These are phyloP conservation scores for Calonectria leucothoes DNA, from an alignment of 2,329 filamentous ascomycete genomes.

Conservation along the genomic window DNA sequence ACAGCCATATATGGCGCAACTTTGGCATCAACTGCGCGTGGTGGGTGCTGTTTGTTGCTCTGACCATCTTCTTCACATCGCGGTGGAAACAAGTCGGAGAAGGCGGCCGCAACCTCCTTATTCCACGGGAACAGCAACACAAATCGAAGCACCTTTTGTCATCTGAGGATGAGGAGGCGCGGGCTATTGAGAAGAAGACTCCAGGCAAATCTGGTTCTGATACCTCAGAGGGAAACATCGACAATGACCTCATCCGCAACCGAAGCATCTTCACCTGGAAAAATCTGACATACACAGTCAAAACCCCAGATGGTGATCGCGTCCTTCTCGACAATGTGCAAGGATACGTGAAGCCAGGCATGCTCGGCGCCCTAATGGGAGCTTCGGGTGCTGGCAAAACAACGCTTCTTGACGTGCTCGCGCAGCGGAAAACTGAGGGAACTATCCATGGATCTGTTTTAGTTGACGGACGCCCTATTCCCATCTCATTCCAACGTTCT, in stretches of 20 bases:
- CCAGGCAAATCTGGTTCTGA: slow-evolving; percentile 18
- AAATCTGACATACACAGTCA: slow-evolving; percentile 76
- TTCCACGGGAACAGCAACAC: slow-evolving; percentile 70
- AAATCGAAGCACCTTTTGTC: slow-evolving; percentile 43
- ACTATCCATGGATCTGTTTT: slow-evolving; percentile 80
- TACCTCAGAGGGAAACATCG: slow-evolving; percentile 24
- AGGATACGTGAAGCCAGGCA: slow-evolving; percentile 86
- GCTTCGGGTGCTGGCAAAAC: slow-evolving; percentile 89
- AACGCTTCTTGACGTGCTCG: slow-evolving; percentile 84
- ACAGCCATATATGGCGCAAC: slow-evolving; percentile 68
- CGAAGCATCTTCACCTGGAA: slow-evolving; percentile 81
- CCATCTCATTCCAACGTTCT: slow-evolving; percentile 81
- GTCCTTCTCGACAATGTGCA: slow-evolving; percentile 82
- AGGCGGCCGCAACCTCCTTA: slow-evolving; percentile 65
- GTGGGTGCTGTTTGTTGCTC: slow-evolving; percentile 68
- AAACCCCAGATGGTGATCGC: slow-evolving; percentile 70
- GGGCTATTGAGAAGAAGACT: slow-evolving; percentile 30
- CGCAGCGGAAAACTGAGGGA: slow-evolving; percentile 82
- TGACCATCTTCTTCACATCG: slow-evolving; percentile 69
- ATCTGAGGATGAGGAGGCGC: slow-evolving; percentile 61
- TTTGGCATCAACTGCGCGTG: slow-evolving; percentile 72
- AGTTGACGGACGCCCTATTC: slow-evolving; percentile 78
- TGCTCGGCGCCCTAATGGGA: slow-evolving; percentile 82
- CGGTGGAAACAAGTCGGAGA: slow-evolving; percentile 64
- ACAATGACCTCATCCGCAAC: slow-evolving; percentile 64